Evolutionary conservation across 768 basidiomycete species (phyloP).

Genomic region (Leccinum olivaceopallidum): DNA sequence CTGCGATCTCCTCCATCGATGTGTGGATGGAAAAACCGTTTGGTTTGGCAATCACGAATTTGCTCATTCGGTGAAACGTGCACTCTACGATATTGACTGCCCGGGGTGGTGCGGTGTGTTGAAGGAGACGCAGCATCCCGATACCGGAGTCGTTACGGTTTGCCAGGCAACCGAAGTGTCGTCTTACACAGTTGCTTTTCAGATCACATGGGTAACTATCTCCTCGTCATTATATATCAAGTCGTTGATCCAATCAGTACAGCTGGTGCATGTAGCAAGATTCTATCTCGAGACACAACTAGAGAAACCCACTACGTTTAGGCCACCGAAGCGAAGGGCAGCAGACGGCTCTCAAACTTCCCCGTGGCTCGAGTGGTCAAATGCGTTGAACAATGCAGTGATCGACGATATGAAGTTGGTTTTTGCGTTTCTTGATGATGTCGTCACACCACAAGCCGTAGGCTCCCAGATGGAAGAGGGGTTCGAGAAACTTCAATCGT

Average conservation of each 20-base stretch:
- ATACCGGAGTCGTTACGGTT: background rate
- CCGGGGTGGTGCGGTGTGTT: background rate
- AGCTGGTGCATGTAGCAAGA: background rate
- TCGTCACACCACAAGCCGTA: background rate
- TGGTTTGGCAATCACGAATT: background rate
- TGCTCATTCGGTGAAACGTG: background rate
- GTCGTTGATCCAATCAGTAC: background rate
- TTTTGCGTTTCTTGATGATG: background rate
- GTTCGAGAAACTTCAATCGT: background rate
- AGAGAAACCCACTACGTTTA: background rate
- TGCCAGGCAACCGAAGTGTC: background rate
- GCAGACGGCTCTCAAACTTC: background rate
- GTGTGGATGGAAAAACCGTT: background rate
- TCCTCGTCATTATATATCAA: background rate
- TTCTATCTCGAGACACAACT: background rate
- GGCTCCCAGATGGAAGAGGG: background rate
- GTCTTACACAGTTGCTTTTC: background rate
- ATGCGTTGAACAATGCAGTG: background rate
- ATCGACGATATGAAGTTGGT: background rate
- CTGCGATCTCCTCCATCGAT: background rate
- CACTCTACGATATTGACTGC: background rate
- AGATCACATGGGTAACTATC: background rate
- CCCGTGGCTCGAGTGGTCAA: background rate
- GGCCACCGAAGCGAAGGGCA: background rate
- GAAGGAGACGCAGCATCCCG: background rate